These are phyloP conservation scores for Cucumis cinereus DNA, from an alignment of 306 rosid species.

Conservation along the genomic window DNA sequence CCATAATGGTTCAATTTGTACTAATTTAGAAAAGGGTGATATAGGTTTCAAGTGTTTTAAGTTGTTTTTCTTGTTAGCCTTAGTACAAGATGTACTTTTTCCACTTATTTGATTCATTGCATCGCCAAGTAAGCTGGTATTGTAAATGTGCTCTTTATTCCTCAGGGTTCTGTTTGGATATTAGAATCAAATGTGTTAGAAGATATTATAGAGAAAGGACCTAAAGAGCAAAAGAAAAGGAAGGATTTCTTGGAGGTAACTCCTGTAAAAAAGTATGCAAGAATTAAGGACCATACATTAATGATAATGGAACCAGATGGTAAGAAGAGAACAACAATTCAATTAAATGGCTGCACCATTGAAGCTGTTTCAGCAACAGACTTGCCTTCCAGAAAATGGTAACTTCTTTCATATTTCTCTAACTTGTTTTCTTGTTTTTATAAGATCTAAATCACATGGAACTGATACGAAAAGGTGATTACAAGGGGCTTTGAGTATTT, in stretches of 20 bases:
- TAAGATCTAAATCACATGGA: not conserved
- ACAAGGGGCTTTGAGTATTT: not conserved
- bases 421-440: not conserved
- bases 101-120: slow-evolving; percentile 3
- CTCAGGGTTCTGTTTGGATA: slow-evolving; percentile 83
- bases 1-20: not conserved
- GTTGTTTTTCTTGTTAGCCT: not conserved
- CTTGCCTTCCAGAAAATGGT: slow-evolving; percentile 78
- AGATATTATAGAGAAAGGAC: slow-evolving; percentile 27
- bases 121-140: not conserved
- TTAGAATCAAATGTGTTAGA: slow-evolving; percentile 51
- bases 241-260: slow-evolving; percentile 51
- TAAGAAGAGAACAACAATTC: slow-evolving; percentile 19
- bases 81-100: not conserved
- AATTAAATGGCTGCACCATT: slow-evolving; percentile 45
- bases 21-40: not conserved
- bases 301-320: slow-evolving; percentile 51
- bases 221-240: slow-evolving; percentile 41
- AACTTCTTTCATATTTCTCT: slow-evolving; percentile 6
- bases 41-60: not conserved
- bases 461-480: not conserved
- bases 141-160: slow-evolving; percentile 8
- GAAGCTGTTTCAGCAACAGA: slow-evolving; percentile 72
- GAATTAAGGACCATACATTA: slow-evolving; percentile 36
- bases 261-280: slow-evolving; percentile 56